Evolutionary conservation across 208 protist genomes (phyloP).

Genomic region (Borovskyia barvae): DNA sequence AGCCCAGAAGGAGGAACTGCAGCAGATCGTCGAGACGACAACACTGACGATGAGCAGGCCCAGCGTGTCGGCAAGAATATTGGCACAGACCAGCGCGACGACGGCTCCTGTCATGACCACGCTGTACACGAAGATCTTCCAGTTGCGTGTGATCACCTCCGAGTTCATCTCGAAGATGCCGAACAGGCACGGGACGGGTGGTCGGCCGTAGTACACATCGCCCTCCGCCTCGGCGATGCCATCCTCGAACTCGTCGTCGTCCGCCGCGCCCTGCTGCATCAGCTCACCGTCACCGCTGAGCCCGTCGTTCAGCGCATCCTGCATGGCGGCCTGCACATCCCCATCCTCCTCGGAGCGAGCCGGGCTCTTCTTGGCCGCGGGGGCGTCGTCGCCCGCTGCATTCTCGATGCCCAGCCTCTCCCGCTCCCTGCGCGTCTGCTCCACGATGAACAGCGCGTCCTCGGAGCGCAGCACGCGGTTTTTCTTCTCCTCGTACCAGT

Average conservation of each 20-base stretch:
- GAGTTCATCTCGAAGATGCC: conserved; percentile 64
- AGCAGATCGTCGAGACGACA: conserved; percentile 38
- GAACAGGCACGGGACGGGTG: conserved; percentile 13
- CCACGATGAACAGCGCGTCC: conserved; percentile 32
- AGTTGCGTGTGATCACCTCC: conserved; percentile 52
- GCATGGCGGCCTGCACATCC: neutral
- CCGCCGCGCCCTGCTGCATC: neutral
- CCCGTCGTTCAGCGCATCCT: neutral
- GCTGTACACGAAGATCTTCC: conserved; percentile 44
- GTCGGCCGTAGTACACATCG: conserved; percentile 17
- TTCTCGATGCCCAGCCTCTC: conserved; percentile 12
- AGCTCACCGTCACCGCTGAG: neutral
- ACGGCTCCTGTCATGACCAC: conserved; percentile 45
- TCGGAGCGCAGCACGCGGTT: conserved; percentile 51
- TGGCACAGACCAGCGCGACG: conserved; percentile 39
- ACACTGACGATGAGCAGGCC: conserved; percentile 35
- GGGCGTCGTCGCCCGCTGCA: neutral
- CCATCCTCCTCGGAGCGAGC: conserved; percentile 3
- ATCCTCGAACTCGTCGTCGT: neutral
- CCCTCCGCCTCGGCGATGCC: neutral
- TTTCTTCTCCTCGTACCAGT: conserved; percentile 63
- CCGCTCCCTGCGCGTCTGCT: conserved; percentile 26
- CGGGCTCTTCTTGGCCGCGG: conserved; percentile 8
- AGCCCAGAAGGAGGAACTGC: conserved; percentile 44
- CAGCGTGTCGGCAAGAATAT: conserved; percentile 34